These are phyloP conservation scores for Podospora appendiculata DNA, from an alignment of 495 filamentous ascomycete species.

Conservation along the genomic window DNA sequence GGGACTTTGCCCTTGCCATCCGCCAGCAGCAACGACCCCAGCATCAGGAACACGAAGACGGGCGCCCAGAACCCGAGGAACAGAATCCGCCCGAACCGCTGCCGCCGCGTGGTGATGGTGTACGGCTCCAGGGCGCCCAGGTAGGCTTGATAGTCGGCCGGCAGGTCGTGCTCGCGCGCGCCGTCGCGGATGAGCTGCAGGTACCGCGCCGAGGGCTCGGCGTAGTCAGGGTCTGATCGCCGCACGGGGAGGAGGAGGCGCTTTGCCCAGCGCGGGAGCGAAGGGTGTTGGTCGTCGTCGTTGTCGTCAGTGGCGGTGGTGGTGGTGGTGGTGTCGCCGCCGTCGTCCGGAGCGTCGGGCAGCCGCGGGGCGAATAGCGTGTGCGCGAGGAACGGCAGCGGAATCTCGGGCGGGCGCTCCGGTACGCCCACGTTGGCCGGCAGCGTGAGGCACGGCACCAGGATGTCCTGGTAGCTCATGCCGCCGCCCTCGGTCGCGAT, in stretches of 20 bases:
- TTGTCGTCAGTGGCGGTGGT: background rate
- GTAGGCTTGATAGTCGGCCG: conserved; percentile 63
- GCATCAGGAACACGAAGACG: conserved; percentile 41
- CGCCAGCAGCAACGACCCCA: conserved; percentile 35
- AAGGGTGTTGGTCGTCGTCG: conserved; percentile 13
- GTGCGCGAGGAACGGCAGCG: conserved; percentile 36
- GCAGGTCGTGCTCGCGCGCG: conserved; percentile 68
- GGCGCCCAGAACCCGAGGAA: conserved; percentile 58
- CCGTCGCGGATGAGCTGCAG: conserved; percentile 68
- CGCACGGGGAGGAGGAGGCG: conserved; percentile 26
- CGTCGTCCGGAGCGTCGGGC: conserved; percentile 11
- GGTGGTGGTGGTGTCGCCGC: background rate
- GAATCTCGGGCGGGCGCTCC: conserved; percentile 28
- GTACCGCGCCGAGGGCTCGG: conserved; percentile 79
- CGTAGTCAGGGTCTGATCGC: conserved; percentile 58
- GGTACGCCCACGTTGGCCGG: conserved; percentile 35
- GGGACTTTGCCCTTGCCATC: conserved; percentile 61
- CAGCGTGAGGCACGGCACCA: conserved; percentile 67
- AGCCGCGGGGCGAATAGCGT: conserved; percentile 37
- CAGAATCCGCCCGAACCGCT: conserved; percentile 55
- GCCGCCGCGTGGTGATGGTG: conserved; percentile 54
- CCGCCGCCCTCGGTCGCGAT: conserved; percentile 88
- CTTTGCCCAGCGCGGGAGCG: conserved; percentile 19
- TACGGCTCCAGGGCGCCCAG: conserved; percentile 61
- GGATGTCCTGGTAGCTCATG: conserved; percentile 69